Evolutionary conservation across 2,329 filamentous ascomycete species (phyloP), one percentile per base, ranked within the genome.

Genomic region (Boeremia exigua): DNA sequence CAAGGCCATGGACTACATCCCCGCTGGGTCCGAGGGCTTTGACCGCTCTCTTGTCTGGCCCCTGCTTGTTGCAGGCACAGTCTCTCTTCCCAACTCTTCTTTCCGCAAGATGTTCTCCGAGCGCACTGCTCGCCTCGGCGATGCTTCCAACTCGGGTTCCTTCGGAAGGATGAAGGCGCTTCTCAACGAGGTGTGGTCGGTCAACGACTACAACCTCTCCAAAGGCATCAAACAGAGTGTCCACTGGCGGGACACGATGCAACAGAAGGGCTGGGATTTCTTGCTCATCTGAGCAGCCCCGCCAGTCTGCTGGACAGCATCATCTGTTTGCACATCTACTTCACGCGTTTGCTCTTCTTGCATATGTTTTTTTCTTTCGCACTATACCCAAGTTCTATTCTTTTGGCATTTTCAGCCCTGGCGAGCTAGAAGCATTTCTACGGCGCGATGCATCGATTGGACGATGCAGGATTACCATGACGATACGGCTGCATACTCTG

Each of bases 171-270:
- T 96, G 73, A 84, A 86, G 65, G 87, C 86, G 59, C 81, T 99
- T 19, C 81, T 99, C 38, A 83, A 85, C 60, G 91, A 96, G 78
- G 86, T 94, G 28, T 99, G 95, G 95, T 75, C 78, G 36, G 80
- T 86, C 63, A 88, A 91, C 72, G 90, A 93, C 73, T 87, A 87
- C 66, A 83, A 77, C 65, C 74, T 77, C 40, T 72, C 74, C 65
- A 73, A 78, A 79, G 77, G 78, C 65, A 75, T 76, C 62, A 76
- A 71, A 66, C 87, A 86, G 72, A 88, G 89, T 79, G 86, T 96
- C 77, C 92, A 93, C 87, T 98, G 94, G 94, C 85, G 94, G 80
- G 91, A 96, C 79, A 86, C 94, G 73, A 96, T 97, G 92, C 86
- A 86, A 79, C 86, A 88, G 79, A 95, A 94, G 80, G 87, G 87